These are phyloP conservation scores for Immersiella caudata DNA, from an alignment of 495 filamentous ascomycete species.

Conservation along the genomic window DNA sequence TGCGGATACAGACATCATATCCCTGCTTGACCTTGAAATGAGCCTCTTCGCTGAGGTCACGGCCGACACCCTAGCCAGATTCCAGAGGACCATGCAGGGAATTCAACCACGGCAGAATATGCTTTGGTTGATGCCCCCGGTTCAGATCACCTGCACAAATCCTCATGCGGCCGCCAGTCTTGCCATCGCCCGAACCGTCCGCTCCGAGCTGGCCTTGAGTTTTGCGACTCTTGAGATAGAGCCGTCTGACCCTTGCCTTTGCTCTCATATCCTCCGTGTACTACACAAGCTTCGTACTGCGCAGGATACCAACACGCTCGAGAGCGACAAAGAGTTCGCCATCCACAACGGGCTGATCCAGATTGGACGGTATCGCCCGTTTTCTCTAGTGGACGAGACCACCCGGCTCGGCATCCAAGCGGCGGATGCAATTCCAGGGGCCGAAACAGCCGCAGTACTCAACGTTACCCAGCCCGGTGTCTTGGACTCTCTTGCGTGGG, in stretches of 20 bases:
- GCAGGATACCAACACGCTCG: background rate
- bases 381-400: background rate
- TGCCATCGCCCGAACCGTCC: background rate
- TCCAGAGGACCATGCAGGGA: background rate
- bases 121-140: background rate
- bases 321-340: background rate
- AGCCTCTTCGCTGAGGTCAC: background rate
- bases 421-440: background rate
- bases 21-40: background rate
- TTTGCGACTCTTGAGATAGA: background rate
- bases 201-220: background rate
- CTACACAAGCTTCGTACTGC: background rate
- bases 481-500: background rate
- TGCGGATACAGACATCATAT: background rate
- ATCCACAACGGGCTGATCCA: background rate
- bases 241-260: background rate
- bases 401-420: background rate
- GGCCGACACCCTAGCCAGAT: background rate
- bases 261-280: background rate
- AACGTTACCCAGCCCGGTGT: slow-evolving; percentile 8
- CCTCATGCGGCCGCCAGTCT: background rate
- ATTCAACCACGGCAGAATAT: background rate
- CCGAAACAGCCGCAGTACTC: background rate
- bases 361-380: slow-evolving; percentile 1
- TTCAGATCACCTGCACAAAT: background rate